Conservation (phyloP, 2,329 filamentous ascomycete genomes). For the Phoma herbarum region DNA sequence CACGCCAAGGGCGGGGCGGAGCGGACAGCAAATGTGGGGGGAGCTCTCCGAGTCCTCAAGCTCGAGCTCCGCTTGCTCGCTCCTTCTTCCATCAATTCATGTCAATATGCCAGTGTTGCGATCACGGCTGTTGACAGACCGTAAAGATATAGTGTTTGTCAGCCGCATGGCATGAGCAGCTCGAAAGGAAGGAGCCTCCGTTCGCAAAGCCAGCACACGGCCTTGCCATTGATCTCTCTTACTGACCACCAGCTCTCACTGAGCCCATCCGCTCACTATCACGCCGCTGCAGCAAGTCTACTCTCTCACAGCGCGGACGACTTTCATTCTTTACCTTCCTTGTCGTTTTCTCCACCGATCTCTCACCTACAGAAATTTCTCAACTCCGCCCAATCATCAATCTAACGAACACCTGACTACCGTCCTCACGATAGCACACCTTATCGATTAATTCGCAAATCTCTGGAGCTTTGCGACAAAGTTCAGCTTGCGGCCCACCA, state of each 20-base stretch:
- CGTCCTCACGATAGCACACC: conserved; percentile 1
- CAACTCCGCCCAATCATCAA: conserved; percentile 13
- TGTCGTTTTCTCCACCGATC: conserved; percentile 11
- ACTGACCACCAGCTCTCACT: conserved; percentile 33
- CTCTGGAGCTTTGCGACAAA: neutral
- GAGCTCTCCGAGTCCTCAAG: conserved; percentile 7
- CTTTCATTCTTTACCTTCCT: conserved; percentile 39
- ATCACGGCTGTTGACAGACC: neutral
- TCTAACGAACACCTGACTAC: conserved; percentile 21
- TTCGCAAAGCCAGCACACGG: conserved; percentile 28
- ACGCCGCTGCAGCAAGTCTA: conserved; percentile 26
- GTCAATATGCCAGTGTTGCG: conserved; percentile 3
- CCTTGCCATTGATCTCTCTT: conserved; percentile 28
- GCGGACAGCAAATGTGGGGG: conserved; percentile 36
- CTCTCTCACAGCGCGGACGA: conserved; percentile 16
- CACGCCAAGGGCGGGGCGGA: conserved; percentile 22
- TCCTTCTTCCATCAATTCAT: conserved; percentile 18
- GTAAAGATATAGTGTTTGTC: neutral
- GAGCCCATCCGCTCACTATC: conserved; percentile 22
- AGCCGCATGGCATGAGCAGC: conserved; percentile 21
- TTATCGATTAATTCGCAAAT: neutral
- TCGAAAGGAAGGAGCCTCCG: conserved; percentile 38
- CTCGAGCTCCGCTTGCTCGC: conserved; percentile 11
- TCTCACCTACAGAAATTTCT: conserved; percentile 17
- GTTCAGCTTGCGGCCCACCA: neutral